Evolutionary conservation across 108 stramenopile genomes (phyloP), one percentile per base, ranked within the genome.

Genomic region (Cyclotella kingstonii): DNA sequence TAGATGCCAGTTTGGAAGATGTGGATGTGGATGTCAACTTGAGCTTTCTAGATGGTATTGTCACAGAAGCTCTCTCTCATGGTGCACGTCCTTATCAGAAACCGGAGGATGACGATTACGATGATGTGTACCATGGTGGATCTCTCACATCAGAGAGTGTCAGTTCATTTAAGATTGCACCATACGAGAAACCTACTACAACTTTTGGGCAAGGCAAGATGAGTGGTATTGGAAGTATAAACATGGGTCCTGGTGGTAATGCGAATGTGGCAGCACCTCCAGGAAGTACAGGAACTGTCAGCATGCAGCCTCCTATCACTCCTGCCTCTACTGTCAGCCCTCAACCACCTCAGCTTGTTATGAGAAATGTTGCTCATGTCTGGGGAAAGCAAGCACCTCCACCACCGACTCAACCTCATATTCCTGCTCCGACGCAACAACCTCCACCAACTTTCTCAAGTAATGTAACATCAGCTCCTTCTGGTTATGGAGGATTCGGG

Each of bases 1-100:
- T 98, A 23, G 98, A 98, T 80, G 96, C 97, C 5, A 77, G 77
- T 48, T 91, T 89, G 49, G 97, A 98, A 70, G 95, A 90, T 64
- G 66, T 92, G 4, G 84, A 94, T 31, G 94, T 94, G 4, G 98
- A 98, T 70, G 78, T 81, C 43, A 81, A 85, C 54, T 66, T 99
- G 49, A 67, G 77, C 63, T 97, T 97, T 72, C 55, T 99, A 55
- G 84, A 97, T 70, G 82, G 84, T 1, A 86, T 77, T 52, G 96
- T 97, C 35, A 64, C 84, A 27, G 73, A 93, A 45, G 95, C 95
- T 11, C 52, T 95, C 21, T 67, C 81, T 3, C 84, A 79, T 26
- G 98, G 98, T 35, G 95, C 96, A 10, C 63, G 80, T 36, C 77
- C 88, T 11, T 99, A 98, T 68, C 65, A 70, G 12, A 85, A 84